A percentile compares a stretch with the other conserved stretches of the same genome.
These are phyloP conservation scores for Iris pallida DNA, from an alignment of 116 monocot genomes.

Conservation along the genomic window DNA sequence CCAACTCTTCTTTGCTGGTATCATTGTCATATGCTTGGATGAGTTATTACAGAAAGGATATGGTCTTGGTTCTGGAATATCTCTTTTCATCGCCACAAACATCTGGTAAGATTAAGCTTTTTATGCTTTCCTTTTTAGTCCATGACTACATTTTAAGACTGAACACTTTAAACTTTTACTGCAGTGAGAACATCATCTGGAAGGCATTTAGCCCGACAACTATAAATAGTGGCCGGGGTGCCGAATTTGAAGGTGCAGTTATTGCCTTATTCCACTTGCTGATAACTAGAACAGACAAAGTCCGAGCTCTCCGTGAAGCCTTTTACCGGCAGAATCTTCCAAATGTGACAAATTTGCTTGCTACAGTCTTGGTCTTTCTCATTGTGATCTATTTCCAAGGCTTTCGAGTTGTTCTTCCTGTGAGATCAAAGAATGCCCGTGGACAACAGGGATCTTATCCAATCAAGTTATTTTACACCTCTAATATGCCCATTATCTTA, in stretches of 20 bases:
- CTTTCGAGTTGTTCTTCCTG: slow-evolving; percentile 61
- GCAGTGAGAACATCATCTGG: slow-evolving; percentile 71
- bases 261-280: slow-evolving; percentile 54
- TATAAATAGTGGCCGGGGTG: slow-evolving; percentile 64
- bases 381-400: slow-evolving; percentile 68
- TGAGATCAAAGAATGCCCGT: slow-evolving; percentile 68
- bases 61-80: slow-evolving; percentile 74
- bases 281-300: slow-evolving; percentile 51
- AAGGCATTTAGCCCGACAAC: slow-evolving; percentile 70
- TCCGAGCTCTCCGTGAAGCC: slow-evolving; percentile 56
- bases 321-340: slow-evolving; percentile 64
- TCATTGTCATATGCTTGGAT: slow-evolving; percentile 70
- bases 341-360: slow-evolving; percentile 61
- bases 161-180: neutral
- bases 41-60: slow-evolving; percentile 76
- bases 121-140: neutral
- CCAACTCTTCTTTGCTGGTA: slow-evolving; percentile 71
- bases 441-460: slow-evolving; percentile 65
- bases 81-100: slow-evolving; percentile 65
- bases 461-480: slow-evolving; percentile 64
- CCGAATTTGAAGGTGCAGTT: slow-evolving; percentile 63
- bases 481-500: slow-evolving; percentile 63
- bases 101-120: slow-evolving; percentile 38
- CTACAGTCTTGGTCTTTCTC: slow-evolving; percentile 51
- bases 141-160: neutral